Base-by-base conservation (phyloP, 2,329 filamentous ascomycete genomes). In the Penicillium sp. region DNA sequence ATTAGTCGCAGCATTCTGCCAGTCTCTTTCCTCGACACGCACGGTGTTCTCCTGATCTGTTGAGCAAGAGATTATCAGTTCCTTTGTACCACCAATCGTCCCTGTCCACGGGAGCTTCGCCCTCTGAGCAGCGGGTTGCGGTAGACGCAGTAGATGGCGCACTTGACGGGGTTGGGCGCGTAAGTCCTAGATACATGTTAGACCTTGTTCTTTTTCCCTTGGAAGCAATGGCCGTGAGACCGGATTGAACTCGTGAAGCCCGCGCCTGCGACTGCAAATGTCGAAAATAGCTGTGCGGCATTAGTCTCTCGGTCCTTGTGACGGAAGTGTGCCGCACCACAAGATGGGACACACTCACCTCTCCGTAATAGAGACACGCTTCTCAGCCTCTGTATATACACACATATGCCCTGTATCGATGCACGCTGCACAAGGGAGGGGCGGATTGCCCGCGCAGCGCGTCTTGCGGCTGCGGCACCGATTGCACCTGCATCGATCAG, bases 71-170 rank as follows among this genome's bases (percentile, higher is more conserved):
- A 23, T 63, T 62, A 13, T 64, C 61, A 2, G 60, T 59, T 5
- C 58, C 63, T 36, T 65, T 62, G 30, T 62, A 66, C 63, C 64
- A 67, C 63, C 63, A 67, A 39, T 65, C 63, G 40, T 67, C 64
- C 19, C 62, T 54, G 25, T 64, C 59, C n/a, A 42, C 35, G 4
- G 52, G 43, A 2, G 43, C 26, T 17, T 62, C 59, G 9, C 48
- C 42, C 26, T 53, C 50, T 7, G 47, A 43, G 14, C 34, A 48
- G 4, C 42, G 50, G 14, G 50, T 55, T 4, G 45, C 44, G 25
- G 29, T 49, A 15, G 37, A 49, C 9, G 45, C 46, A 19, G 32
- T 53, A 23, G 39, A 46, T 11, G 36, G 46, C 20, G 26, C 45
- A 40, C 29, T 53, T 13, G 30, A 44, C 15, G 32, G 39, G 8